Evolutionary conservation across 164 flowering plant species (phyloP).

Genomic region (Aristolochia fimbriata): DNA sequence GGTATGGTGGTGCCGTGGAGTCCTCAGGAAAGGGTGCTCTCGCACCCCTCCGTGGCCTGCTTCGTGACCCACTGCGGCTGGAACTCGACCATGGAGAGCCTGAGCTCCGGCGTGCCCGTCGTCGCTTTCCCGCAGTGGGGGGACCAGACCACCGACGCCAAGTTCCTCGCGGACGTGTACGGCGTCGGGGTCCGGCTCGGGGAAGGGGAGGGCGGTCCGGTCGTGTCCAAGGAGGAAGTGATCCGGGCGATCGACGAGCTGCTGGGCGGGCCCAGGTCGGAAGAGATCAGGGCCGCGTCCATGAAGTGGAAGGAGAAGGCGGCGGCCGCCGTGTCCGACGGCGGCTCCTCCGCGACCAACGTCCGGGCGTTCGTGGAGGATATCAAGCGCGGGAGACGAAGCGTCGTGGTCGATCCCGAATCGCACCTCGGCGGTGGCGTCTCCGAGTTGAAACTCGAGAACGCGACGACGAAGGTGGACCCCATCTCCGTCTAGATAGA

Average conservation of each 20-base stretch:
- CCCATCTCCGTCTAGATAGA: too few relatives aligned
- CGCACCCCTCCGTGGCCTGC: slow-evolving; percentile 51
- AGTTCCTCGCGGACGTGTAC: slow-evolving; percentile 47
- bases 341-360: slow-evolving; percentile 61
- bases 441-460: too few relatives aligned
- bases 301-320: slow-evolving; percentile 54
- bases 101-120: slow-evolving; percentile 47
- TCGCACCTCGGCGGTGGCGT: too few relatives aligned
- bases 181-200: slow-evolving; percentile 40
- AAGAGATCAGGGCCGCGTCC: slow-evolving; percentile 45
- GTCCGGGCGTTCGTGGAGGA: slow-evolving; percentile 35
- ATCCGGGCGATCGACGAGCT: slow-evolving; percentile 42
- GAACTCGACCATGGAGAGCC: slow-evolving; percentile 63
- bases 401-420: too few relatives aligned
- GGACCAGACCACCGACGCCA: slow-evolving; percentile 62
- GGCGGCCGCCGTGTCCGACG: slow-evolving; percentile 46
- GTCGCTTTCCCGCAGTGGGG: slow-evolving; percentile 61
- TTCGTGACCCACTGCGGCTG: slow-evolving; percentile 80
- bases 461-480: too few relatives aligned
- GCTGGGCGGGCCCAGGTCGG: slow-evolving; percentile 37
- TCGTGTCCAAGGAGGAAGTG: slow-evolving; percentile 43
- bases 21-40: slow-evolving; percentile 53
- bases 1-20: slow-evolving; percentile 61
- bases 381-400: neutral
- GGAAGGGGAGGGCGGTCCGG: slow-evolving; percentile 18